phyloP scores from a whole-genome alignment of 116 monocot species.

The Papilionanthe hybrid region DNA sequence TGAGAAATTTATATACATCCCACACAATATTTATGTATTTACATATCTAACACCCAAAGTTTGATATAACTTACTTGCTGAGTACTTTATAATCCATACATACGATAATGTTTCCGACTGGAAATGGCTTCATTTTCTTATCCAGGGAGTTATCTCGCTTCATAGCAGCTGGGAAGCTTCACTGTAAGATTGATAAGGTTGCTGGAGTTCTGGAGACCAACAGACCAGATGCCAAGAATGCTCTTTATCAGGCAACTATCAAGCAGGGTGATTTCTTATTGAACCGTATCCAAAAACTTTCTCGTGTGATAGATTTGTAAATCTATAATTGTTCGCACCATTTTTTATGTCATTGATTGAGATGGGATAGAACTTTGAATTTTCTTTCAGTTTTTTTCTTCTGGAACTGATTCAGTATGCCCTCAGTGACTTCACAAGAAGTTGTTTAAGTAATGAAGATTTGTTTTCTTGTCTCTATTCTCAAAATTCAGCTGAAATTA shows the following conservation, averaged over 20 bases:
- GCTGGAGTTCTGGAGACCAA: constrained; percentile 95
- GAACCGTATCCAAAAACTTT: constrained; percentile 94
- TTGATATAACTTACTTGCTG: no score
- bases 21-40: no score
- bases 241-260: constrained; percentile 95
- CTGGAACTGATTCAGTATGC: neutral
- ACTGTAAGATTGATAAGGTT: constrained; percentile 98
- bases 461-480: no score
- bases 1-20: no score
- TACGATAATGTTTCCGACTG: no score
- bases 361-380: neutral
- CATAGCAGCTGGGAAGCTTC: constrained; percentile 96
- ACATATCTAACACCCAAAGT: no score
- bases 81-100: no score
- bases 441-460: no score
- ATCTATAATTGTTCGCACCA: neutral
- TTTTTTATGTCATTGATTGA: neutral
- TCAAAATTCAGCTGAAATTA: no score
- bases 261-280: constrained; percentile 97
- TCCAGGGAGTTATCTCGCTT: constrained; percentile 90
- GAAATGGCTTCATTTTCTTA: neutral
- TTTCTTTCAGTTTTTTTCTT: neutral
- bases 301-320: constrained; percentile 89
- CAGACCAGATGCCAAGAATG: constrained; percentile 91
- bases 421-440: no score